These are phyloP conservation scores for Monosporozyma yasuniensis DNA, from an alignment of 805 yeast genomes.

Conservation along the genomic window DNA sequence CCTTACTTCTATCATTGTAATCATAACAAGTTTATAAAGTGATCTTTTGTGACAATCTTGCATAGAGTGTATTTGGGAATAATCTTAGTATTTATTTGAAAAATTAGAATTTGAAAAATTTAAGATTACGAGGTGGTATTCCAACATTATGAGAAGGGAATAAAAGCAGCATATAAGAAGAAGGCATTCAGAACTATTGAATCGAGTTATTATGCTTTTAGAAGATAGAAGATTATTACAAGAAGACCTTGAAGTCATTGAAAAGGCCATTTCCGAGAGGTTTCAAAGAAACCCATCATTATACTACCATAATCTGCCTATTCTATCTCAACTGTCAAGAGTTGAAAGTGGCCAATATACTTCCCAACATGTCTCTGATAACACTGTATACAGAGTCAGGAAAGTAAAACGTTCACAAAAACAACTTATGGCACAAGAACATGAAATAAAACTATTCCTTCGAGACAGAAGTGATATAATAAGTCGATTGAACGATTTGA, in stretches of 20 bases:
- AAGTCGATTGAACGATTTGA: conserved; percentile 12
- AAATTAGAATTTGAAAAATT: not conserved
- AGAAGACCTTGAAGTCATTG: conserved; percentile 68
- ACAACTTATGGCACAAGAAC: conserved; percentile 53
- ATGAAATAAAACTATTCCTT: conserved; percentile 50
- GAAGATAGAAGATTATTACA: conserved; percentile 34
- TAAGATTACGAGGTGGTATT: not conserved
- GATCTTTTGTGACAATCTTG: not conserved
- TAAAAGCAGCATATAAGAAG: not conserved
- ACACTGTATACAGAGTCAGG: conserved; percentile 26
- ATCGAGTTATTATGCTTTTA: not conserved
- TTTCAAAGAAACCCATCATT: conserved; percentile 53
- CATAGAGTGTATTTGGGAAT: no score
- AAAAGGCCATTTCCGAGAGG: conserved; percentile 54
- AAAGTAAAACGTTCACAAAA: conserved; percentile 37
- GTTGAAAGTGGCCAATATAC: not conserved
- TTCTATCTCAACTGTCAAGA: conserved; percentile 3
- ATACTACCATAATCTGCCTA: conserved; percentile 29
- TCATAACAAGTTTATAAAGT: not conserved
- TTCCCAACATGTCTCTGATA: conserved; percentile 12
- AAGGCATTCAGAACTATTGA: not conserved
- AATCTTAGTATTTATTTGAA: not conserved
- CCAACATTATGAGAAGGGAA: not conserved
- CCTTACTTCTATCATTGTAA: not conserved
- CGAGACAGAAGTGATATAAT: conserved; percentile 36